These are phyloP conservation scores for Cyberlindnera subsufficiens DNA, from an alignment of 805 yeast species.

Conservation along the genomic window DNA sequence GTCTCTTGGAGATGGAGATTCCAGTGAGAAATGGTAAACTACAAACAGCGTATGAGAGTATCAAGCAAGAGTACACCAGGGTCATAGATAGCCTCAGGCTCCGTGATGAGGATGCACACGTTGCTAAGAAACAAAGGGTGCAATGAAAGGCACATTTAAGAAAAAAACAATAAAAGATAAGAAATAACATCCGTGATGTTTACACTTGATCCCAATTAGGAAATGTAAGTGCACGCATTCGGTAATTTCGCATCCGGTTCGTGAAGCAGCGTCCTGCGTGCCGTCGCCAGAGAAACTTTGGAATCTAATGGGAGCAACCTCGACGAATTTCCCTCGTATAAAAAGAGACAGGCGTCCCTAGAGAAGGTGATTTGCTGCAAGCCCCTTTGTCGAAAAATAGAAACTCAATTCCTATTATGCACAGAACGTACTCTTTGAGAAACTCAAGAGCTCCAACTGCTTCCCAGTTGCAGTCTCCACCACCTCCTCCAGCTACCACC, in stretches of 20 bases:
- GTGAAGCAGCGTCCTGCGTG: neutral
- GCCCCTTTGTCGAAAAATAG: neutral
- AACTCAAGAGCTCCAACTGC: slow-evolving; percentile 77
- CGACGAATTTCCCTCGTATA: neutral
- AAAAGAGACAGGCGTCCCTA: neutral
- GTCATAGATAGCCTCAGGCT: slow-evolving; percentile 28
- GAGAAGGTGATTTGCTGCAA: neutral
- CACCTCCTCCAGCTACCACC: slow-evolving; percentile 76
- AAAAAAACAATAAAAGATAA: neutral
- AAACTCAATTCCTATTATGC: slow-evolving; percentile 38
- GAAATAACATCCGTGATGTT: neutral
- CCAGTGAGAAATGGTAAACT: slow-evolving; percentile 62
- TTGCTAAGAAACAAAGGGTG: slow-evolving; percentile 13
- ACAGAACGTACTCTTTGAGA: slow-evolving; percentile 81
- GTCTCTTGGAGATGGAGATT: slow-evolving; percentile 59
- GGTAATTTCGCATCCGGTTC: neutral
- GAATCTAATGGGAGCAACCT: neutral
- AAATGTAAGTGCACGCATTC: slow-evolving; percentile 1
- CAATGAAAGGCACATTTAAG: neutral
- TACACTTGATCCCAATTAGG: neutral
- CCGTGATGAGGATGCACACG: slow-evolving; percentile 9
- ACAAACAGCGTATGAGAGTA: slow-evolving; percentile 64
- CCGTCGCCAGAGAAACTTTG: neutral
- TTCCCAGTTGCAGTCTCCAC: slow-evolving; percentile 71
- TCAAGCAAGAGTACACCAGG: slow-evolving; percentile 67